These are phyloP conservation scores for Trichomonas vaginalis DNA, from an alignment of 208 protist genomes.

Conservation along the genomic window DNA sequence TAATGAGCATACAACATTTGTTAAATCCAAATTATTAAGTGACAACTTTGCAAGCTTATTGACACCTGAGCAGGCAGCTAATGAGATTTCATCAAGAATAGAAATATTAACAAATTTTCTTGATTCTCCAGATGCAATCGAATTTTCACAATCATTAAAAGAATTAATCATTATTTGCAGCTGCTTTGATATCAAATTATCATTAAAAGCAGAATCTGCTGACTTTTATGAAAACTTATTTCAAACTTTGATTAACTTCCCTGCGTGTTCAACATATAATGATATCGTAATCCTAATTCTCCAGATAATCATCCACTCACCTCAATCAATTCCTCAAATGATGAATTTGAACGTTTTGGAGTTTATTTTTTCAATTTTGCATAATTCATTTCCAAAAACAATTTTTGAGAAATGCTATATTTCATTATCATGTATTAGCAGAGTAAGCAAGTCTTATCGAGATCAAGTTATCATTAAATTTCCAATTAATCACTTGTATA, in stretches of 20 bases:
- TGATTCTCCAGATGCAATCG: neutral
- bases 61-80: neutral
- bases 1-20: neutral
- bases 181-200: neutral
- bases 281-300: neutral
- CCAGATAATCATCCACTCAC: neutral
- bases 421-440: neutral
- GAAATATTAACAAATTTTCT: neutral
- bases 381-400: neutral
- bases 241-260: neutral
- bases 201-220: neutral
- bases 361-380: neutral
- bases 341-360: neutral
- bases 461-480: neutral
- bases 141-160: neutral
- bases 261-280: neutral
- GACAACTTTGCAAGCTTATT: neutral
- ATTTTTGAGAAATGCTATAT: neutral
- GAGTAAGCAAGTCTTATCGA: neutral
- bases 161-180: neutral
- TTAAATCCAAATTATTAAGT: neutral
- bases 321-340: neutral
- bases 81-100: neutral
- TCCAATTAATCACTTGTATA: neutral
- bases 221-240: neutral